Evolutionary conservation across 345 rosid species (phyloP).

Genomic region (Sisymbrium altissimum): DNA sequence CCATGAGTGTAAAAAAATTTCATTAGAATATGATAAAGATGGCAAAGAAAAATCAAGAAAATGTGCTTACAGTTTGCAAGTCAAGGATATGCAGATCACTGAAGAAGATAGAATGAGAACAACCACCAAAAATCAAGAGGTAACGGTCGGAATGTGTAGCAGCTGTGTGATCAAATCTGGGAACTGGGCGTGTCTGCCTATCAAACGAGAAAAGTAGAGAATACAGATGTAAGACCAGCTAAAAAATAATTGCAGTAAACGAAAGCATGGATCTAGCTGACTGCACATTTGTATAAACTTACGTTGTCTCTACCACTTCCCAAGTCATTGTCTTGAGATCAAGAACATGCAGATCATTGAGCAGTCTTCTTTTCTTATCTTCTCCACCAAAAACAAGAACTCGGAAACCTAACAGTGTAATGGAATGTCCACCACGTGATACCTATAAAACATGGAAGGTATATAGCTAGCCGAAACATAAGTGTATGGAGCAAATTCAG

Average conservation of each 20-base stretch:
- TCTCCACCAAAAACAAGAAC: slow-evolving; percentile 91
- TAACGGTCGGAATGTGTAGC: slow-evolving; percentile 67
- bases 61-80: slow-evolving; percentile 69
- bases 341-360: slow-evolving; percentile 75
- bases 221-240: slow-evolving; percentile 9
- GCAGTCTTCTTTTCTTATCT: slow-evolving; percentile 69
- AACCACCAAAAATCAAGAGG: slow-evolving; percentile 90
- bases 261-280: background rate
- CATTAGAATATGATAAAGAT: slow-evolving; percentile 18
- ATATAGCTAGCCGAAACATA: background rate
- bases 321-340: slow-evolving; percentile 86
- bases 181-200: slow-evolving; percentile 95
- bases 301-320: slow-evolving; percentile 68
- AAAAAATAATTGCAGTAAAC: background rate
- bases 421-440: slow-evolving; percentile 94
- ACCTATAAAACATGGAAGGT: slow-evolving; percentile 47
- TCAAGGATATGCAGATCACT: slow-evolving; percentile 91
- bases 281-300: slow-evolving; percentile 32
- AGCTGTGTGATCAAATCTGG: slow-evolving; percentile 96
- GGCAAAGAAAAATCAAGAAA: background rate
- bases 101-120: slow-evolving; percentile 92
- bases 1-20: slow-evolving; percentile 4
- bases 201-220: slow-evolving; percentile 31
- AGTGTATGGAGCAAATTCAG: background rate
- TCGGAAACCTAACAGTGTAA: slow-evolving; percentile 69